Conservation (phyloP, 768 basidiomycete genomes). For the Kwoniella sp. region DNA sequence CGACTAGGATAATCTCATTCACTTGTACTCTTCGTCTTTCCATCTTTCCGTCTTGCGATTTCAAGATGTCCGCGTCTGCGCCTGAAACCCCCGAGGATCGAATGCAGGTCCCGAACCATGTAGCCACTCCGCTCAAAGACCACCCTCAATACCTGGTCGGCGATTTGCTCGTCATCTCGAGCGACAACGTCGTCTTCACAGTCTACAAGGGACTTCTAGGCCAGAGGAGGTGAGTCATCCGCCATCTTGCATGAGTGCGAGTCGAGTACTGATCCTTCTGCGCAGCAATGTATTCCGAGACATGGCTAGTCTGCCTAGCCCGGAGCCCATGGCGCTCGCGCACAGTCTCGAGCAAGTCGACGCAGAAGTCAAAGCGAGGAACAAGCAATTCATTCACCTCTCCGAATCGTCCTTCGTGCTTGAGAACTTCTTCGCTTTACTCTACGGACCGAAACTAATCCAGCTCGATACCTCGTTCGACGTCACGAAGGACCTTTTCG, state of each 20-base stretch:
- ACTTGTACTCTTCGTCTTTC: too few relatives aligned
- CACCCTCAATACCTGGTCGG: too few relatives aligned
- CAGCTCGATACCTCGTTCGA: not conserved
- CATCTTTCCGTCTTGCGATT: too few relatives aligned
- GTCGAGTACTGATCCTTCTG: not conserved
- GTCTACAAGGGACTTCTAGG: not conserved
- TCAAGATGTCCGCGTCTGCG: too few relatives aligned
- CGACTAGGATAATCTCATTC: too few relatives aligned
- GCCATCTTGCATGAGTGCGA: too few relatives aligned
- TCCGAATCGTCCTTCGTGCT: not conserved
- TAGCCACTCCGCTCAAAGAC: too few relatives aligned
- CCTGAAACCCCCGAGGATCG: too few relatives aligned
- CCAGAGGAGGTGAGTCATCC: not conserved
- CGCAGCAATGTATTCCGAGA: constrained; percentile 1
- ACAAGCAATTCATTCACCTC: not conserved
- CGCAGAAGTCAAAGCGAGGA: not conserved
- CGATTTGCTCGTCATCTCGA: not conserved
- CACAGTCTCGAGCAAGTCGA: not conserved
- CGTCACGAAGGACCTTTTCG: not conserved
- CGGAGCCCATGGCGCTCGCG: not conserved
- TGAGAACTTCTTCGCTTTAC: not conserved
- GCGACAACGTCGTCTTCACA: not conserved
- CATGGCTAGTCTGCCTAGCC: not conserved
- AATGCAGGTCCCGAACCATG: too few relatives aligned
- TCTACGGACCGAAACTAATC: not conserved